Base-by-base conservation (phyloP, 768 basidiomycete species). In the Phlebiopsis gigantea region DNA sequence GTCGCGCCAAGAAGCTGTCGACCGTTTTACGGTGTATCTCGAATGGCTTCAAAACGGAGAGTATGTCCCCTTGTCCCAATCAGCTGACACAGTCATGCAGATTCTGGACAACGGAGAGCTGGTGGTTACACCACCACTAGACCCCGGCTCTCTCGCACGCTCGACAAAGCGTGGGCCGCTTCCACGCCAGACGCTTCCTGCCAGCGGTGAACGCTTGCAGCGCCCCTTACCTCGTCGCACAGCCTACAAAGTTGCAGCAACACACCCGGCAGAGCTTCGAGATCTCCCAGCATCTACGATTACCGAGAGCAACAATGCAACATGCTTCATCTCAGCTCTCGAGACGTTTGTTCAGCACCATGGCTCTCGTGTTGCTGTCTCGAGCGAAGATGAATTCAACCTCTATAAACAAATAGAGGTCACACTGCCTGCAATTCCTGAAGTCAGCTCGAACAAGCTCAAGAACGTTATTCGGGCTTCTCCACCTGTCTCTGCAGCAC, bases 1-100 rank as follows among this genome's bases (percentile, higher is more conserved):
- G 19, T 30, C 58, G 7, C 47, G 68, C 7, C 61, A 61, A 22
- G 68, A 71, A 57, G 57, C 60, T 5, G 56, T 68, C 12, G 44
- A 47, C 44, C 48, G 49, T 22, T 57, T 67, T 39, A n/a, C 4
- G 4, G 17, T 41, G 10, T 58, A 53, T n/a, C 24, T 58, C 4
- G 43, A 54, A 2, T 58, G 57, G 57, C 14, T 24, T 4, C 25
- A 28, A 14, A 12, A 19, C 10, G 34, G 47, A n/a, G 56, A 47
- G 51, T 45, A 0, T 44, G 28, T 21, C 51, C 49, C 12, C 34
- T 15, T 39, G 24, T 25, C 19, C 24, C 43, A 5, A 6, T 44
- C n/a, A 19, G 43, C 43, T 19, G n/a, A 15, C 43, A 7, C 31
- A 14, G 31, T 34, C 31, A 34, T 34, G 31, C 43, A 44, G 21